Evolutionary conservation across 2,329 filamentous ascomycete genomes (phyloP).

Genomic region (Trichoderma sp.): DNA sequence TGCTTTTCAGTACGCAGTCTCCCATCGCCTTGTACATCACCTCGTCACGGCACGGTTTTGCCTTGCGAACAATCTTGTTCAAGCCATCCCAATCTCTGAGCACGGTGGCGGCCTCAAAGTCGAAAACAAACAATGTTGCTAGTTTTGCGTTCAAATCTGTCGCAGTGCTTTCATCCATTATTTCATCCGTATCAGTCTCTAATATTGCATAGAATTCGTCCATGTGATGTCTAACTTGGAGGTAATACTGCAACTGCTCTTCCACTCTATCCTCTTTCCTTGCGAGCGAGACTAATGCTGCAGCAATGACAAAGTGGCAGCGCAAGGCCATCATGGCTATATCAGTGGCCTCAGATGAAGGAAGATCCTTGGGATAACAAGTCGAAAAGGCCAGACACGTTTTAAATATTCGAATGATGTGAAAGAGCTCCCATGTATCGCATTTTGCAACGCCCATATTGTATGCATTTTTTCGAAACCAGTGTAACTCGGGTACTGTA

Average conservation of each 20-base stretch:
- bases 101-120: constrained; percentile 73
- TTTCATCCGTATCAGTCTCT: constrained; percentile 38
- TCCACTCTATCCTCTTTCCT: constrained; percentile 53
- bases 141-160: constrained; percentile 63
- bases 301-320: constrained; percentile 68
- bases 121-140: constrained; percentile 68
- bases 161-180: constrained; percentile 45
- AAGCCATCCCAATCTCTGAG: constrained; percentile 70
- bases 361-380: constrained; percentile 51
- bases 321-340: constrained; percentile 62
- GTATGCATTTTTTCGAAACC: constrained; percentile 83
- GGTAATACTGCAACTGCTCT: constrained; percentile 61
- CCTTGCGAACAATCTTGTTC: constrained; percentile 57
- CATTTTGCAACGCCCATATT: constrained; percentile 69
- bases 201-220: constrained; percentile 55
- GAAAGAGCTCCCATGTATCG: constrained; percentile 53
- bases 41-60: constrained; percentile 46
- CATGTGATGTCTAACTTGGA: constrained; percentile 61
- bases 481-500: constrained; percentile 68
- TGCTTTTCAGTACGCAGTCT: constrained; percentile 61
- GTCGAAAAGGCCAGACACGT: constrained; percentile 55
- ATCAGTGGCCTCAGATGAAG: constrained; percentile 46
- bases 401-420: constrained; percentile 58
- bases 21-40: constrained; percentile 63
- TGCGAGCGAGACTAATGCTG: constrained; percentile 53